Percentiles rank a stretch among this genome's conserved stretches.
These are phyloP conservation scores for Rhizophora mangle DNA, from an alignment of 345 rosid genomes.

Conservation along the genomic window DNA sequence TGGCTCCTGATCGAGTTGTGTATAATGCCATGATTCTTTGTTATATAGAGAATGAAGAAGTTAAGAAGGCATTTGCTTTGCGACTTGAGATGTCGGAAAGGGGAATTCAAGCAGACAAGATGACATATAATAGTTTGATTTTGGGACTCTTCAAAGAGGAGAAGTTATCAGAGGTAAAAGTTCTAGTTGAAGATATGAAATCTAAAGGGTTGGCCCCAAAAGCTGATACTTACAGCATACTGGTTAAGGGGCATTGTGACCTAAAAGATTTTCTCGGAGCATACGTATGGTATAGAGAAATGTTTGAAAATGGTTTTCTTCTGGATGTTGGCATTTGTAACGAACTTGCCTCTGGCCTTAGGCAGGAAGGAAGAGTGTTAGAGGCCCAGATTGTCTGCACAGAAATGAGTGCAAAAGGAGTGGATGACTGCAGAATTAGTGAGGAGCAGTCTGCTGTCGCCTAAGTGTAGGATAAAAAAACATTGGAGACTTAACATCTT, in stretches of 20 bases:
- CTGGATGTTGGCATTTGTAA: slow-evolving; percentile 32
- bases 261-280: slow-evolving; percentile 49
- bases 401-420: slow-evolving; percentile 45
- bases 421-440: slow-evolving; percentile 26
- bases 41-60: slow-evolving; percentile 47
- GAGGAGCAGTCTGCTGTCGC: slow-evolving; percentile 21
- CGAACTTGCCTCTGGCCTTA: slow-evolving; percentile 54
- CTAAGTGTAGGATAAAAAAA: slow-evolving; percentile 9
- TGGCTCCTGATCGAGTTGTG: slow-evolving; percentile 54
- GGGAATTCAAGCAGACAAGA: slow-evolving; percentile 51
- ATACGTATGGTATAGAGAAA: slow-evolving; percentile 67
- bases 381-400: slow-evolving; percentile 49
- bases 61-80: slow-evolving; percentile 46
- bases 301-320: slow-evolving; percentile 52
- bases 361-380: slow-evolving; percentile 47
- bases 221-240: slow-evolving; percentile 65
- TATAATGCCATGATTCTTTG: slow-evolving; percentile 57
- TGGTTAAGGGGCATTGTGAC: slow-evolving; percentile 60
- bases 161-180: slow-evolving; percentile 34
- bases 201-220: slow-evolving; percentile 40
- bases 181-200: slow-evolving; percentile 57
- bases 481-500: neutral
- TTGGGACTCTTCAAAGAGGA: slow-evolving; percentile 48
- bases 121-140: slow-evolving; percentile 69
- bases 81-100: slow-evolving; percentile 47